Conservation (phyloP, 75 land plant genomes). For the Selaginella moellendorffii region DNA sequence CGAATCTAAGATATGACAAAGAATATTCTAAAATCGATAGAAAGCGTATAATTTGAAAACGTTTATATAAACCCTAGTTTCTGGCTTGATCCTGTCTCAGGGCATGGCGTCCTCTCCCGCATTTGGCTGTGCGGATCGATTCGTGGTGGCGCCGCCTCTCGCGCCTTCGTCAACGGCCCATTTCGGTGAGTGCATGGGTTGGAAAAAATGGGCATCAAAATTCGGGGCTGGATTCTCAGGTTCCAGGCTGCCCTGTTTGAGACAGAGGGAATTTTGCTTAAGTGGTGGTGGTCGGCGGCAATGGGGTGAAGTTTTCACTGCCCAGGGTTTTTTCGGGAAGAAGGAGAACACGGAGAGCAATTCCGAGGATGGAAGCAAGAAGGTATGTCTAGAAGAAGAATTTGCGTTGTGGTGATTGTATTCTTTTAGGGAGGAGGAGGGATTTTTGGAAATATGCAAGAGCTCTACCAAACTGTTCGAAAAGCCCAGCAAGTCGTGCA, state of each 20-base stretch:
- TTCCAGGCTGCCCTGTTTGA: neutral
- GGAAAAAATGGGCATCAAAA: neutral
- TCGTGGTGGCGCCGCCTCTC: neutral
- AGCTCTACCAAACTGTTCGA: slow-evolving; percentile 83
- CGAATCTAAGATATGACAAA: no score
- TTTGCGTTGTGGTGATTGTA: neutral
- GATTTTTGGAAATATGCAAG: slow-evolving; percentile 78
- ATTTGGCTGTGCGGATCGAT: neutral
- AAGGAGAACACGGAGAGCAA: neutral
- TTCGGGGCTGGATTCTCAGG: neutral
- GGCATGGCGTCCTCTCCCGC: neutral
- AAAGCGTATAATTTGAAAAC: no score
- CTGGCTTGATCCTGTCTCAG: no score
- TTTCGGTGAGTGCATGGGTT: neutral
- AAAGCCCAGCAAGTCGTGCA: slow-evolving; percentile 97
- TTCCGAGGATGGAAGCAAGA: neutral
- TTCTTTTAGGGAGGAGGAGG: neutral
- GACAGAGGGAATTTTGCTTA: neutral
- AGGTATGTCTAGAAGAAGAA: neutral
- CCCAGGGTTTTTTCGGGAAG: neutral
- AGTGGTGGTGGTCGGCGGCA: neutral
- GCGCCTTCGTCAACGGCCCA: neutral
- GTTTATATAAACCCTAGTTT: neutral
- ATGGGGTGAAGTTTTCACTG: neutral
- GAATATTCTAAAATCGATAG: no score